Evolutionary conservation across 2,329 filamentous ascomycete genomes (phyloP), one percentile per base, ranked within the genome.

Genomic region (Cytospora piceae): DNA sequence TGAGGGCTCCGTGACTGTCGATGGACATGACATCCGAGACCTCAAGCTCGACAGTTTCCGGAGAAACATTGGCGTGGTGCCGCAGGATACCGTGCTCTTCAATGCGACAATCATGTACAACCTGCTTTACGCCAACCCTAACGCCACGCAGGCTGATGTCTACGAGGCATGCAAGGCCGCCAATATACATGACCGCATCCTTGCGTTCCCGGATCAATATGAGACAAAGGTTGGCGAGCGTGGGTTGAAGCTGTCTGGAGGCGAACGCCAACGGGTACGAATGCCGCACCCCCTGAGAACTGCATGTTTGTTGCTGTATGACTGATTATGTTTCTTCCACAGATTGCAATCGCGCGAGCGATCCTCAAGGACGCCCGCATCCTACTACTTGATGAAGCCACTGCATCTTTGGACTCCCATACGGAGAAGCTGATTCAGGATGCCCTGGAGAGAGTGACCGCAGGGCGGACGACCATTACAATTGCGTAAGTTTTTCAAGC

Each of bases 61-160:
- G 69, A 84, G 85, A 67, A 90, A 93, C 74, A 96, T 97, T 72
- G 94, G 94, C 31, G 93, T 97, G 53, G 94, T 97, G n/a, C 94
- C 94, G 1, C 94, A 97, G 76, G 94, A 97, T 73, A 96, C 93
- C 6, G 90, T 95, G 7, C 82, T 97, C 54, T 97, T 97, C 84
- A 97, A 97, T 75, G 94, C 97, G 76, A 90, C 91, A 0, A 81
- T 97, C 69, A 95, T 97, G 92, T 97, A 96, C 80, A 97, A 97
- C 74, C 82, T 97, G 68, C 90, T 89, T 75, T 97, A 97, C 74
- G 93, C 94, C 67, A 94, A 94, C 69, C 91, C 92, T 53, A 77
- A 85, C 32, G 93, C 90, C 14, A 91, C 90, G 0, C 89, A 96
- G 66, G 90, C 94, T 70, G 88, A 97, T 32, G 88, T 97, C 2